Evolutionary conservation across 2,329 filamentous ascomycete genomes (phyloP), one percentile per base, ranked within the genome.

Genomic region (Penicillium paneum): DNA sequence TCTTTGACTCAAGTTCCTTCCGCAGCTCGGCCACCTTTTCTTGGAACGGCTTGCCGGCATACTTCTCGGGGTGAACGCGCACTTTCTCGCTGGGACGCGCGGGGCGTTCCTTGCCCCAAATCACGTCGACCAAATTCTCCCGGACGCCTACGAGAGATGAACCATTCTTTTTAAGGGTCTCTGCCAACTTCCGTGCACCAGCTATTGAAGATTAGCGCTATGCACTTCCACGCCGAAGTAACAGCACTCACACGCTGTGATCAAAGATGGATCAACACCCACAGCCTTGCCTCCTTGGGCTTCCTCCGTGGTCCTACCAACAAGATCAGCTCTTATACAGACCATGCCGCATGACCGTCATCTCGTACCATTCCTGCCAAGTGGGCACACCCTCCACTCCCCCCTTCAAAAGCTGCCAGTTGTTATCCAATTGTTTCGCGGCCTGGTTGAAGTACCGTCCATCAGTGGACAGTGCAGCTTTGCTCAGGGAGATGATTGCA

Each of bases 401-500:
- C 67, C 96, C 91, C 78, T 97, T 99, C 58, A 99, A 79, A 38
- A 99, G 79, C 46, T 83, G 79, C 94, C 94, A 99, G 73, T 97
- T 97, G 66, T 75, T 77, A 72, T 97, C 94, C 29, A 99, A 83
- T 73, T 99, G 91, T 67, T 92, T 90, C 58, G 86, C 80, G 26
- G 94, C 94, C 74, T 99, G 94, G 76, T 96, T 97, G 81, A 97
- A 99, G 76, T 99, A 99, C 62, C 94, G 87, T 29, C 94, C 94
- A 71, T 99, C 94, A 29, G 94, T 99, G 12, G 94, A 91, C 54
- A 99, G 78, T 13, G 91, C 90, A 15, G 94, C 94, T 73, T 92
- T 92, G 48, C 91, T 87, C 46, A 84, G 82, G 2, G 92, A 94
- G 53, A 99, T 82, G 47, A 99, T 87, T 36, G 92, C 94, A 60